Base-by-base conservation (phyloP, 2,329 filamentous ascomycete genomes). In the Paraphaeosphaeria sporulosa region DNA sequence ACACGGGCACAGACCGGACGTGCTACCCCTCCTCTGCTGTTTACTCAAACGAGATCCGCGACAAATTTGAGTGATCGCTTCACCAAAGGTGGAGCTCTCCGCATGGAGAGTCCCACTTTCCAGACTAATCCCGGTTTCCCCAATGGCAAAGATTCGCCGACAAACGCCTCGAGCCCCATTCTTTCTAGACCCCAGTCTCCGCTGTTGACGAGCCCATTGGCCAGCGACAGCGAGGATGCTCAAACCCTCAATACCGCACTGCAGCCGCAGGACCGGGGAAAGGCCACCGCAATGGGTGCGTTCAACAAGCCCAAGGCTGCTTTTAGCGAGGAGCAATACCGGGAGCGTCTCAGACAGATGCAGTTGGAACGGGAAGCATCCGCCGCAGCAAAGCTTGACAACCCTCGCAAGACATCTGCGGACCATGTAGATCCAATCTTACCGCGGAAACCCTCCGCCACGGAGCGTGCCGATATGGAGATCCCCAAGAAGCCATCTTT, bases 241-340 rank as follows among this genome's bases (percentile, higher is more conserved):
- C 79, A 85, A 1, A 76, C 85, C 0, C 82, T 96, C 15, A 78
- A 80, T 15, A 82, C 84, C 44, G 85, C 89, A 9, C 85, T 95
- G 13, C 87, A 92, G 61, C 89, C 91, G 0, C 88, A 89, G 63
- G 94, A 97, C 67, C 83, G 87, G 49, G 92, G 91, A 54, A 96
- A 95, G 73, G 91, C 92, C 5, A 96, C 92, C 0, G 90, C 92
- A 0, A 82, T 89, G 77, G 87, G 88, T 32, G 81, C 87, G 0
- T 90, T 90, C 76, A 90, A 90, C 65, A 93, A 93, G 72, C 91
- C 93, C 1, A 80, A 82, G 1, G 86, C 90, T 53, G 86, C 88
- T 8, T 97, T 95, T 67, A 92, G 96, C 70, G 94, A 97, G 71
- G 87, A 90, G 21, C 91, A 92, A 71, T 97, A 92, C 70, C 86